A percentile compares a stretch with the other conserved stretches of the same genome.
Evolutionary conservation across 1,284 basidiomycete genomes (phyloP).

Genomic region (Porogramme epimiltina): DNA sequence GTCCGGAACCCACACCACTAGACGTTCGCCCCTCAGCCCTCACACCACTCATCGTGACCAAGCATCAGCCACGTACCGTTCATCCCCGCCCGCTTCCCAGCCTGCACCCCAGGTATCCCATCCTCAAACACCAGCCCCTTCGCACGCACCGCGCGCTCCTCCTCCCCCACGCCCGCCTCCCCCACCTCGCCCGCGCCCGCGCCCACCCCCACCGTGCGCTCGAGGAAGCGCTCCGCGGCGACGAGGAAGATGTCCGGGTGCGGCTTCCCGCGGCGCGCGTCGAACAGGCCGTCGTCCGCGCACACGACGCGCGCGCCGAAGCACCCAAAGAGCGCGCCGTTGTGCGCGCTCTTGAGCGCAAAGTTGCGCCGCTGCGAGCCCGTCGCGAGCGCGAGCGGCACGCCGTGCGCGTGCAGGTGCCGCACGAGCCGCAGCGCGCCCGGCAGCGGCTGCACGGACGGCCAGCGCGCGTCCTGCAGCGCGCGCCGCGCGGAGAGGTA

Average conservation of each 20-base stretch:
- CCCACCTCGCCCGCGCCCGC: constrained; percentile 50
- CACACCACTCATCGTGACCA: neutral
- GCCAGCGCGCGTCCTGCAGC: constrained; percentile 67
- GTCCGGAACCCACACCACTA: constrained; percentile 82
- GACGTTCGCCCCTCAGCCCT: neutral
- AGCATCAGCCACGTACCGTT: constrained; percentile 51
- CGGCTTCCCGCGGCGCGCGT: constrained; percentile 58
- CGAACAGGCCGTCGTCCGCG: constrained; percentile 56
- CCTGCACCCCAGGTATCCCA: constrained; percentile 69
- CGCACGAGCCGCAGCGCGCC: constrained; percentile 64
- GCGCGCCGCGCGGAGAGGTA: constrained; percentile 58
- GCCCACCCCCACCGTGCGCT: constrained; percentile 53
- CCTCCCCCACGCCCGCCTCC: constrained; percentile 33
- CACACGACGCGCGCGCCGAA: constrained; percentile 70
- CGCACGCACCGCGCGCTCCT: constrained; percentile 47
- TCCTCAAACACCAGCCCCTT: constrained; percentile 80
- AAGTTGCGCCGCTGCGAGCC: constrained; percentile 68
- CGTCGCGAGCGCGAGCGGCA: constrained; percentile 79
- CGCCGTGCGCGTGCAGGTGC: constrained; percentile 63
- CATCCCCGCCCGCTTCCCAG: constrained; percentile 80
- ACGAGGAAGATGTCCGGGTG: constrained; percentile 74
- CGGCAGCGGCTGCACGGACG: constrained; percentile 65
- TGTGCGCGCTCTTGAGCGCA: constrained; percentile 62
- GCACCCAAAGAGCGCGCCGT: constrained; percentile 44
- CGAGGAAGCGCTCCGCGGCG: constrained; percentile 60